Percentiles rank a stretch among this genome's conserved stretches.
Conservation (phyloP, 176 grass and related monocot genomes). For the Phoenix dactylifera region DNA sequence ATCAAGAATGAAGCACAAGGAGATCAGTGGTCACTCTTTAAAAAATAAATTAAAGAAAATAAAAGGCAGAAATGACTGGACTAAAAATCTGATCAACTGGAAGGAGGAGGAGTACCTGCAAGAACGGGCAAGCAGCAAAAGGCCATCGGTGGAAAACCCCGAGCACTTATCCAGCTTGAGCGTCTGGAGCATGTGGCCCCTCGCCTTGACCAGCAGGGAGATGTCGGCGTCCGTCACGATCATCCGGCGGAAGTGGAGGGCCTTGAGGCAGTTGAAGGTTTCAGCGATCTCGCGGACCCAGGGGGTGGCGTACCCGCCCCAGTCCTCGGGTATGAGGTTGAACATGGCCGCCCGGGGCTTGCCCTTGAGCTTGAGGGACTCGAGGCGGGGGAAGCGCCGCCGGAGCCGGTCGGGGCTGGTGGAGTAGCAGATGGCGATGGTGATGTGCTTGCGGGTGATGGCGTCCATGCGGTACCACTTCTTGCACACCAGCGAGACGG, state of each 20-base stretch:
- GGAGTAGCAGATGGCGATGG: conserved; percentile 10
- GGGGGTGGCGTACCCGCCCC: conserved; percentile 17
- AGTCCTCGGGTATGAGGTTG: conserved; percentile 5
- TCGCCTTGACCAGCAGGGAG: conserved; percentile 30
- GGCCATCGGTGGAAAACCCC: conserved; percentile 66
- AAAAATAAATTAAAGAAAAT: neutral
- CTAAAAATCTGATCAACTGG: neutral
- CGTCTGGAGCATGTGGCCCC: conserved; percentile 53
- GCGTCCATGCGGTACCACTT: conserved; percentile 7
- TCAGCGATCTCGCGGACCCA: conserved; percentile 50
- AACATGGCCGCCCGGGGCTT: conserved; percentile 8
- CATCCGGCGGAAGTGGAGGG: conserved; percentile 69
- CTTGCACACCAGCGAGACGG: conserved; percentile 10
- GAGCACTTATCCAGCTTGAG: conserved; percentile 89
- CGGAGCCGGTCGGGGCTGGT: conserved; percentile 2
- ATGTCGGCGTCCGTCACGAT: conserved; percentile 56
- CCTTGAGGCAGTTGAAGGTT: conserved; percentile 72
- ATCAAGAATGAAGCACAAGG: no score
- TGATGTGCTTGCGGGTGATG: conserved; percentile 2
- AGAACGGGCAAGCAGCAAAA: conserved; percentile 50
- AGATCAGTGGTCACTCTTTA: no score
- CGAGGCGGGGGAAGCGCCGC: conserved; percentile 1
- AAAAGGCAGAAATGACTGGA: neutral
- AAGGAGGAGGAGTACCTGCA: conserved; percentile 46
- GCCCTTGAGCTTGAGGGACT: conserved; percentile 12